Percentiles rank a stretch among this genome's conserved stretches.
These are phyloP conservation scores for Elaphomyces granulatus DNA, from an alignment of 495 filamentous ascomycete species.

Conservation along the genomic window DNA sequence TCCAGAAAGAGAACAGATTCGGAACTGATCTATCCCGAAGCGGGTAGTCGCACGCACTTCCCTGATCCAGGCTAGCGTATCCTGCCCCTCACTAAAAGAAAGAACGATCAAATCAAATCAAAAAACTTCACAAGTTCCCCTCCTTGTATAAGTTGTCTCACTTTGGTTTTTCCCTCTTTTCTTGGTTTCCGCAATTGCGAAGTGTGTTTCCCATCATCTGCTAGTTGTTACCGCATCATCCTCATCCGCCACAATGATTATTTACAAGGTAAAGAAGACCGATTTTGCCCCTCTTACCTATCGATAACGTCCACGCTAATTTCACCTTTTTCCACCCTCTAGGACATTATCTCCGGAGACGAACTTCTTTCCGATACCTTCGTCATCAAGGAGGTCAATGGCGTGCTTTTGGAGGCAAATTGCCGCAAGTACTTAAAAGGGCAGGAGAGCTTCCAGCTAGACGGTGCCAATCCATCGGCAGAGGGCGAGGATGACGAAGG, in stretches of 20 bases:
- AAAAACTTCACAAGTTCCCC: constrained; percentile 27
- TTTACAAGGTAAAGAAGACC: constrained; percentile 51
- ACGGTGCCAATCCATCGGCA: constrained; percentile 92
- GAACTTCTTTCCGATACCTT: constrained; percentile 95
- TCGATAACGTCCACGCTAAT: neutral
- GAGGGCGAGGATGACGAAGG: constrained; percentile 81
- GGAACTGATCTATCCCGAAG: no score
- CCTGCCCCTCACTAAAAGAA: constrained; percentile 3
- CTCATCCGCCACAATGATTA: constrained; percentile 61
- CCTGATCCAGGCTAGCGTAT: constrained; percentile 9
- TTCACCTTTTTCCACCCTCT: constrained; percentile 1
- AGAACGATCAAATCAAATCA: constrained; percentile 14
- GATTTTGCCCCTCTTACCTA: constrained; percentile 11
- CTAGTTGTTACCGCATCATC: no score
- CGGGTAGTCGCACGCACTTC: no score
- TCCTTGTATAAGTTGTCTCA: constrained; percentile 21
- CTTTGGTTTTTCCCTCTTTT: constrained; percentile 8
- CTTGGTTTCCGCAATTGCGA: constrained; percentile 1
- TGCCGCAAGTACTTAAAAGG: constrained; percentile 76
- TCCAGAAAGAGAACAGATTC: no score
- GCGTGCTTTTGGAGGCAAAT: constrained; percentile 70
- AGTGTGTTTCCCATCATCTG: neutral
- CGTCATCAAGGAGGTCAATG: constrained; percentile 59
- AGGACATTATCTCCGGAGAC: constrained; percentile 85
- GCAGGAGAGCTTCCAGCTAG: constrained; percentile 69